Percentiles rank a stretch among this genome's conserved stretches.
Conservation (phyloP, 192 early-diverging fungal species). For the Backusella sp. region DNA sequence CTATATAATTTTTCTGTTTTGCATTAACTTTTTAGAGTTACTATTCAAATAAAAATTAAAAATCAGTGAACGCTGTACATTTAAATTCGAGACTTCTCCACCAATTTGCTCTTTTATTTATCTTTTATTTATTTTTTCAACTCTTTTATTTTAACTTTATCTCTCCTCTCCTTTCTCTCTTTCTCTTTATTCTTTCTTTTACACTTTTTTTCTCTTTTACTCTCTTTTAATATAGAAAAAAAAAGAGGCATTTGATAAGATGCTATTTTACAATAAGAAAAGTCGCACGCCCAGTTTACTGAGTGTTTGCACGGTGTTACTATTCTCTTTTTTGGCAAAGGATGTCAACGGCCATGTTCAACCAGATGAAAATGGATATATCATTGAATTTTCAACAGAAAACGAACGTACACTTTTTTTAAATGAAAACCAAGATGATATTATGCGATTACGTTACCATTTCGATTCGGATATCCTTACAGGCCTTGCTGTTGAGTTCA, state of each 20-base stretch:
- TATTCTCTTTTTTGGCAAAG: slow-evolving; percentile 5
- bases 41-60: slow-evolving; percentile 11
- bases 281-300: background rate
- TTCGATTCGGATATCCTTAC: slow-evolving; percentile 20
- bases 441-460: slow-evolving; percentile 1
- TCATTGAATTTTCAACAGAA: slow-evolving; percentile 8
- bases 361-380: background rate
- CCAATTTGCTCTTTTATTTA: slow-evolving; percentile 1
- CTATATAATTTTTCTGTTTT: background rate
- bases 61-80: background rate
- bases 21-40: slow-evolving; percentile 3
- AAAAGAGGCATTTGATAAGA: background rate
- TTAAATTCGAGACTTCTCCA: background rate
- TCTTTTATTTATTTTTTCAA: background rate
- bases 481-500: slow-evolving; percentile 20
- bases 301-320: background rate
- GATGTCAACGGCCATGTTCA: background rate
- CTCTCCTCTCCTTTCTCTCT: background rate
- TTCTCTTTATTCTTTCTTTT: background rate
- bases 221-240: slow-evolving; percentile 1
- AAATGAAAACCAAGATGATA: background rate
- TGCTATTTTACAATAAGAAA: slow-evolving; percentile 1
- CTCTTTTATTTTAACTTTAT: background rate
- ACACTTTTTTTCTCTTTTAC: background rate
- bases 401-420: background rate